phyloP scores from a whole-genome alignment of 305 asterid species.

The Fraxinus floribunda region DNA sequence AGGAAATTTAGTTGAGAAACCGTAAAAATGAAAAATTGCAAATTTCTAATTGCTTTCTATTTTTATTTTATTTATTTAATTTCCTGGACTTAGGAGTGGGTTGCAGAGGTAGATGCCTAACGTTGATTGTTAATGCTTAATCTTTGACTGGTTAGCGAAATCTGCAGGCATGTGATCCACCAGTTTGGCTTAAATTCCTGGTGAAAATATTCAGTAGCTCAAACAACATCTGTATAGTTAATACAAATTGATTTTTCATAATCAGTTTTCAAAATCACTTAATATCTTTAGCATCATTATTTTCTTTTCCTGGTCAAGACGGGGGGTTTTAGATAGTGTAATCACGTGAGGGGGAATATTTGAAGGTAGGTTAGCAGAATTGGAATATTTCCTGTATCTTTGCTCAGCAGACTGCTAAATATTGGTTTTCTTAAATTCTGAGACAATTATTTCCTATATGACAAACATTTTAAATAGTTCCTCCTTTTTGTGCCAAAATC shows the following conservation, averaged over 20 bases:
- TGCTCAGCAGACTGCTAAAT: not conserved
- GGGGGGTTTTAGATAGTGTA: slow-evolving; percentile 1
- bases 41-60: slow-evolving; percentile 1
- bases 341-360: not conserved
- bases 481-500: slow-evolving; percentile 9
- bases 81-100: slow-evolving; percentile 11
- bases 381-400: slow-evolving; percentile 4
- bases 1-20: slow-evolving; percentile 1
- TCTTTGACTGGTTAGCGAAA: slow-evolving; percentile 4
- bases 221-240: not conserved
- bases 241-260: not conserved
- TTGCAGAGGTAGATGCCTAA: not conserved
- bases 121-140: not conserved
- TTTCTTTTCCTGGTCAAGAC: slow-evolving; percentile 3
- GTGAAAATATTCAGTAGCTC: not conserved
- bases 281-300: not conserved
- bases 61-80: not conserved
- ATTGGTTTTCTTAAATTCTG: not conserved
- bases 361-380: slow-evolving; percentile 11
- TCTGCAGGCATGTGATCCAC: not conserved
- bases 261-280: not conserved
- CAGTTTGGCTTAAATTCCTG: not conserved
- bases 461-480: slow-evolving; percentile 1
- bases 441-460: not conserved
- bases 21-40: slow-evolving; percentile 8